These are phyloP conservation scores for Staphylotrichum tortipilum DNA, from an alignment of 495 filamentous ascomycete genomes.

Conservation along the genomic window DNA sequence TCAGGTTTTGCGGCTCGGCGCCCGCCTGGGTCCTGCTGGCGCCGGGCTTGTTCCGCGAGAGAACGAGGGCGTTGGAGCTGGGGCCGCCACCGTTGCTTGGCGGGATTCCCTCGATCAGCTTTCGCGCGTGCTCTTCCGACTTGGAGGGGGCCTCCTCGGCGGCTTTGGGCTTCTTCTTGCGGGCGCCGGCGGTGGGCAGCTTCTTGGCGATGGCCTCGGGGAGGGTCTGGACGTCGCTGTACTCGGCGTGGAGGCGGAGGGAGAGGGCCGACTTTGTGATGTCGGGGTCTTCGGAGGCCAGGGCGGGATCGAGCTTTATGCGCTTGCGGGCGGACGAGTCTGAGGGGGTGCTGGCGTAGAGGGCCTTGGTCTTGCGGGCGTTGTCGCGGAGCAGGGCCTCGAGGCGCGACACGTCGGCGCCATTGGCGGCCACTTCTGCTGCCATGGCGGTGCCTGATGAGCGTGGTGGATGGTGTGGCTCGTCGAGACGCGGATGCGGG, in stretches of 20 bases:
- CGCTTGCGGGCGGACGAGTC: conserved; percentile 27
- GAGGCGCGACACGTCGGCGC: conserved; percentile 21
- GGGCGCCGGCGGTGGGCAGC: conserved; percentile 50
- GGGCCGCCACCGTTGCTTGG: conserved; percentile 33
- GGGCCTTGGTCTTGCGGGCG: conserved; percentile 31
- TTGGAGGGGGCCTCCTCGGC: conserved; percentile 34
- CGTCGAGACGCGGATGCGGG: too few species aligned
- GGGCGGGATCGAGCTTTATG: conserved; percentile 30
- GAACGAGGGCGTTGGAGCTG: conserved; percentile 51
- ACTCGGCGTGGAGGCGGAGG: conserved; percentile 54
- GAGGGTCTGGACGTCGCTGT: conserved; percentile 69
- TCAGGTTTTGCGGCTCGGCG: conserved; percentile 29
- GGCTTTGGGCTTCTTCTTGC: conserved; percentile 28
- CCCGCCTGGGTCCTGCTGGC: conserved; percentile 10
- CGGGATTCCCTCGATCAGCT: conserved; percentile 62
- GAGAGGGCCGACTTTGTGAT: conserved; percentile 35
- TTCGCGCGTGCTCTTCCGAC: conserved; percentile 52
- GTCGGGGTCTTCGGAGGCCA: conserved; percentile 30
- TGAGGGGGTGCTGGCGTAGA: conserved; percentile 29
- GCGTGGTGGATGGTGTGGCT: too few species aligned
- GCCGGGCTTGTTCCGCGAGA: conserved; percentile 28
- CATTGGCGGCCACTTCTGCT: conserved; percentile 21
- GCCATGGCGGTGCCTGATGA: conserved; percentile 20
- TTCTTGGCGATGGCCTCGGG: conserved; percentile 82
- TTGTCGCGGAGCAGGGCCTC: conserved; percentile 33